These are phyloP conservation scores for Trichoderma cornu-damae DNA, from an alignment of 2,329 filamentous ascomycete species.

Conservation along the genomic window DNA sequence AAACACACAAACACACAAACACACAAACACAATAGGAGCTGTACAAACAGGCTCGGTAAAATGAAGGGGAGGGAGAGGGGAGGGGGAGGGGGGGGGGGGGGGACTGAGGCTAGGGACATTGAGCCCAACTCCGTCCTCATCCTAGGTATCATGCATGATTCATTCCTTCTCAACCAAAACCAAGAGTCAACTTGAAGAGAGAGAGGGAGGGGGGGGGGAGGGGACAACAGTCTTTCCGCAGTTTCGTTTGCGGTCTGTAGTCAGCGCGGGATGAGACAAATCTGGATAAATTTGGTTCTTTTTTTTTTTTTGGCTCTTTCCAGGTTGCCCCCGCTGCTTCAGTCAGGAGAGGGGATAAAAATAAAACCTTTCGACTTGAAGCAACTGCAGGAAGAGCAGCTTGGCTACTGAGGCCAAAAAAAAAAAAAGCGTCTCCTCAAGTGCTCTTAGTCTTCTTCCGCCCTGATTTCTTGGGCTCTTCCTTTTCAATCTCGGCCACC, in stretches of 20 bases:
- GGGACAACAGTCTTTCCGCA: not conserved
- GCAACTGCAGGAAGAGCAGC: not conserved
- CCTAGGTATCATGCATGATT: slow-evolving; percentile 15
- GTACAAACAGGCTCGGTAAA: not conserved
- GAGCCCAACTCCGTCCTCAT: not conserved
- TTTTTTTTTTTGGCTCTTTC: not conserved
- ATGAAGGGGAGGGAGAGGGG: not conserved
- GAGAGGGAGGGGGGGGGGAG: no score
- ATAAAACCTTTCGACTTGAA: no score
- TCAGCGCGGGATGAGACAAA: not conserved
- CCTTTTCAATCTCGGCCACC: slow-evolving; percentile 46
- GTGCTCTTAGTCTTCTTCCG: slow-evolving; percentile 53
- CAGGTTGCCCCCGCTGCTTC: no score
- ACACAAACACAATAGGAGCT: not conserved
- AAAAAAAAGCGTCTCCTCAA: slow-evolving; percentile 23
- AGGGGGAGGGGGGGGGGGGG: no score
- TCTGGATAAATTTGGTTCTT: not conserved
- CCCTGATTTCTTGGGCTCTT: slow-evolving; percentile 56
- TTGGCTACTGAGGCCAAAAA: not conserved
- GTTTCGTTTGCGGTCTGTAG: not conserved
- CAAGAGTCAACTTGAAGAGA: slow-evolving; percentile 18
- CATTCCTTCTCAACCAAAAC: slow-evolving; percentile 3
- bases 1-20: not conserved
- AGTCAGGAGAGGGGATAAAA: no score
- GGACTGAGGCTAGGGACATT: no score